Base-by-base conservation (phyloP, 2,329 filamentous ascomycete species). In the Arthrobotrys iridis region DNA sequence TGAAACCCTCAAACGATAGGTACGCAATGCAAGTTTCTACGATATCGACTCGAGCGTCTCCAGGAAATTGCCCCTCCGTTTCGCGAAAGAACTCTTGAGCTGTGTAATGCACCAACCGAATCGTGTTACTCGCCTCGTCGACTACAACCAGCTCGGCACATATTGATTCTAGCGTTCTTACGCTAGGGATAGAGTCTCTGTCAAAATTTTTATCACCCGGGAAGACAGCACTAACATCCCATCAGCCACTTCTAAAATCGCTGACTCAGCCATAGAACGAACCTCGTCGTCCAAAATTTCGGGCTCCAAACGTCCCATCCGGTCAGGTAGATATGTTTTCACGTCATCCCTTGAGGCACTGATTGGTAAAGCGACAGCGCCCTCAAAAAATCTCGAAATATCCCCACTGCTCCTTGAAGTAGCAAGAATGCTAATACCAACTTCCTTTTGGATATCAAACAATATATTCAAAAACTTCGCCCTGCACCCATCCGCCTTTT, bases 381-480 rank as follows among this genome's bases (percentile, higher is more conserved):
- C 28, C 40, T 43, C 40, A 20, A 20, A 43, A 43, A n/a, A 40
- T n/a, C 7, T 40, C n/a, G n/a, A n/a, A n/a, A 40, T 43, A 20
- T 43, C 40, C 40, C 40, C 11, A 4, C 10, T 15, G 11, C n/a
- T 3, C n/a, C 11, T 5, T 43, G 11, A 5, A 43, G 20, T 18
- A 43, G 28, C 11, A 43, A 43, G n/a, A 20, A 20, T 15, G n/a
- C 4, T 3, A 43, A 43, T 33, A 33, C 46, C 67, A 7, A 18
- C 35, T n/a, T 63, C 63, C 1, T 20, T 40, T 40, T 80, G 79
- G n/a, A 82, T 35, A 6, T 41, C 70, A 11, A 78, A 78, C 2
- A 82, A 15, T 26, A 78, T 57, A 0, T 11, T 13, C 4, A 82
- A 60, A 15, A 80, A 50, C 4, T 41, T 41, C 13, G n/a, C n/a